Percentiles rank a stretch among this genome's conserved stretches.
These are phyloP conservation scores for Sporothrix dimorphospora DNA, from an alignment of 2,329 filamentous ascomycete genomes.

Conservation along the genomic window DNA sequence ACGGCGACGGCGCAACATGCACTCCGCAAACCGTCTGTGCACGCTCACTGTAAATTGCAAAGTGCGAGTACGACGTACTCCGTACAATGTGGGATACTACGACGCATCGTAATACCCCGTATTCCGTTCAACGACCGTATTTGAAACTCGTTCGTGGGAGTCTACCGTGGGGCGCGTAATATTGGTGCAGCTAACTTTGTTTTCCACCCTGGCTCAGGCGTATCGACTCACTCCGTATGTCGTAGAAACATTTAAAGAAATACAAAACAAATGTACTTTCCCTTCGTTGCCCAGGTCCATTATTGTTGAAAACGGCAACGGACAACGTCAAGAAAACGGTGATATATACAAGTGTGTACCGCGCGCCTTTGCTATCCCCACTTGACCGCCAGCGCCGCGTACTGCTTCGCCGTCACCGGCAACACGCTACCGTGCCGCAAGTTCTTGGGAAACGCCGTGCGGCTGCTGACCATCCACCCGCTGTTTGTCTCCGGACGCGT, in stretches of 20 bases:
- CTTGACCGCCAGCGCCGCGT: constrained; percentile 46
- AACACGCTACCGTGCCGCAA: constrained; percentile 57
- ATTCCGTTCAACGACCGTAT: not conserved
- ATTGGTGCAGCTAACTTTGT: constrained; percentile 11
- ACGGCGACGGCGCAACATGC: constrained; percentile 10
- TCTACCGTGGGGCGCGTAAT: not conserved
- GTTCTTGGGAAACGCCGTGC: constrained; percentile 49
- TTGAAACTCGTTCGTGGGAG: not conserved
- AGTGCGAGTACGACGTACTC: no score
- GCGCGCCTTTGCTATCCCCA: constrained; percentile 37
- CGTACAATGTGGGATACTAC: no score
- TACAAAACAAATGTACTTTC: not conserved
- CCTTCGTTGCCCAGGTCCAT: not conserved
- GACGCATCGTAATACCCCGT: not conserved
- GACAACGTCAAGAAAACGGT: not conserved
- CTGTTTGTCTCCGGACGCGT: constrained; percentile 47
- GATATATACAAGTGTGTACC: not conserved
- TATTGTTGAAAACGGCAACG: not conserved
- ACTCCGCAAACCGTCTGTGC: constrained; percentile 7
- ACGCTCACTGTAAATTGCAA: constrained; percentile 3
- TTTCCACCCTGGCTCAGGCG: not conserved
- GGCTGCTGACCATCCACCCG: constrained; percentile 50
- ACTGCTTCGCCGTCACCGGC: constrained; percentile 49
- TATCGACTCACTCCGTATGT: not conserved
- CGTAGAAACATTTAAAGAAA: not conserved